Base-by-base conservation (phyloP, 805 yeast species). In the Kodamaea laetipori region DNA sequence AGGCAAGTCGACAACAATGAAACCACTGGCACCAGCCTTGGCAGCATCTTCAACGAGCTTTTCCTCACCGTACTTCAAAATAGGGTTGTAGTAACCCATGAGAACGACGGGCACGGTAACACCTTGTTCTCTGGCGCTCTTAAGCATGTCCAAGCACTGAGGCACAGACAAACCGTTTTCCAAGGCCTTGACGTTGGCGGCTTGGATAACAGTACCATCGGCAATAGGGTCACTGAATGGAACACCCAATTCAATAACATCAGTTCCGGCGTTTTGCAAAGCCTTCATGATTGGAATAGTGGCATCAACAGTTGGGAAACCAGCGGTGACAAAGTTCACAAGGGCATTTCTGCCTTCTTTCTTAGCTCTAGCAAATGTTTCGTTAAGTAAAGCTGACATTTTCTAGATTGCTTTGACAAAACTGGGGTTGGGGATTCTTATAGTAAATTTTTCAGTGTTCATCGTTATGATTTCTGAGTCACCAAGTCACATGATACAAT, bases 181-280 rank as follows among this genome's bases (percentile, higher is more conserved):
- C 50, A 94, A 74, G 13, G 99, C 94, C n/a, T 69, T 72, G 15
- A 78, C 79, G 69, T 90, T 90, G 28, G 98, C 89, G 25, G 73
- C 81, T 70, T 94, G 99, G 57, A 94, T 94, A 12, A 96, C 88
- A 30, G 98, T 96, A 37, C 99, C 99, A 65, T 94, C 99, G 25
- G 98, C 99, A 63, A 94, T 90, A 28, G 99, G 99, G 63, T 94
- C 99, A 16, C 96, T 84, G 64, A 94, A 94, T 37, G 99, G 99
- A 62, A 94, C 70, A 49, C 99, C 99, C 37, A 94, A 70, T 69
- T 94, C 99, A 54, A 94, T 88, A 49, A 94, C 78, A 60, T 94
- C 98, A 28, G 86, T 95, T 45, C 99, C 99, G 52, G 96, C 97
- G 21, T 79, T 86, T 71, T 94, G 98, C 70, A 94, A 80, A 16